Base-by-base conservation (phyloP, 495 filamentous ascomycete species). In the Podospora bellae-mahoneyi region DNA sequence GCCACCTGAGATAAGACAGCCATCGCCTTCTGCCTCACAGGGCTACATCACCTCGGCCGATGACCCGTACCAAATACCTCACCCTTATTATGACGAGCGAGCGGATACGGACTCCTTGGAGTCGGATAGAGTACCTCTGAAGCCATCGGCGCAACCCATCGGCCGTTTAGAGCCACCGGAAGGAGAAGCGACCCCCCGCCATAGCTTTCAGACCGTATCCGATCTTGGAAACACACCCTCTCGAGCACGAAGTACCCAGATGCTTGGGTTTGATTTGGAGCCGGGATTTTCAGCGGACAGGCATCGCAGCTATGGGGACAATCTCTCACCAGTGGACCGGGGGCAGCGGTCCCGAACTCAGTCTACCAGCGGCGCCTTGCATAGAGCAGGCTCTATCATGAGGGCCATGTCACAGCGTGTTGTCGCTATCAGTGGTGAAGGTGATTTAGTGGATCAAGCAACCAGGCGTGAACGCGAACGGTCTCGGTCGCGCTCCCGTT, bases 391-490 rank as follows among this genome's bases (percentile, higher is more conserved):
- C 39, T 96, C 94, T 4, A 95, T 98, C 73, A 89, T 99, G 78
- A 91, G 93, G 71, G 93, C 93, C 71, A 96, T 98, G 88, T 97
- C 96, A 20, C 93, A 97, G 79, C 93, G 95, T 78, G 93, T 99
- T 66, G 95, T 98, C 73, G 97, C 97, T 76, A 83, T 99, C 67
- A 96, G 94, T 80, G 96, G 95, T 74, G 87, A 89, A 60, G 80
- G 78, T 2, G 93, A 97, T 69, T 80, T 92, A 48, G 84, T 95
- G 20, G 92, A 94, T 69, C 89, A 92, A 69, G 86, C 85, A n/a
- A 84, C 90, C 30, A 82, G 86, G 64, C 84, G 90, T 68, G 87
- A 92, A 67, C 88, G 90, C 20, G 80, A 79, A 28, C 79, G 80
- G 61, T 83, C 53, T 67, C 87, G 90, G 19, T 84, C 82, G 23